phyloP scores from a whole-genome alignment of 495 filamentous ascomycete genomes.

The Talaromyces nanjingensis region DNA sequence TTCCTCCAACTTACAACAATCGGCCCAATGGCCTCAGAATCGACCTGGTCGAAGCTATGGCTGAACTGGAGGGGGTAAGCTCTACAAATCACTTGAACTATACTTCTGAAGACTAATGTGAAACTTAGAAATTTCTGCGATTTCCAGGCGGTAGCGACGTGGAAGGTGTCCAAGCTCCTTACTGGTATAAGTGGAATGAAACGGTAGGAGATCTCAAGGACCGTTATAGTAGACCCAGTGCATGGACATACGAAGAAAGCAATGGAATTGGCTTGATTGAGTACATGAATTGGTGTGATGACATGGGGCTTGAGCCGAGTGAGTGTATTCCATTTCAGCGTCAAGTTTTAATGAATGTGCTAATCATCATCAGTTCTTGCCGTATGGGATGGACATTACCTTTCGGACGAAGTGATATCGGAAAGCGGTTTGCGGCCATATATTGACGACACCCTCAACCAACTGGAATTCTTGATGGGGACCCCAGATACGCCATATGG shows the following conservation, averaged over 20 bases:
- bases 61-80: conserved; percentile 36
- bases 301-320: conserved; percentile 1
- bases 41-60: conserved; percentile 51
- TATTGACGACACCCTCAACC: conserved; percentile 53
- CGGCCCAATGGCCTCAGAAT: conserved; percentile 54
- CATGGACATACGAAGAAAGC: conserved; percentile 56
- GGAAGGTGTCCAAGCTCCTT: conserved; percentile 44
- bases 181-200: conserved; percentile 62
- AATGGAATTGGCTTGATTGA: conserved; percentile 46
- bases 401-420: conserved; percentile 39
- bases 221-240: conserved; percentile 52
- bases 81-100: not conserved
- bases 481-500: conserved; percentile 27
- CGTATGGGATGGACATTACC: conserved; percentile 56
- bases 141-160: conserved; percentile 65
- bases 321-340: not conserved
- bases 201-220: conserved; percentile 58
- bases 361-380: conserved; percentile 37
- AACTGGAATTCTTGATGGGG: conserved; percentile 43
- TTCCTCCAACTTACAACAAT: conserved; percentile 53
- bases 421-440: conserved; percentile 28
- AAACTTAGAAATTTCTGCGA: conserved; percentile 41
- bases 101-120: not conserved
- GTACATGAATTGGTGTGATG: conserved; percentile 4
- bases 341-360: not conserved